Evolutionary conservation across 2,329 filamentous ascomycete species (phyloP), one percentile per base, ranked within the genome.

Genomic region (Fusarium sp.): DNA sequence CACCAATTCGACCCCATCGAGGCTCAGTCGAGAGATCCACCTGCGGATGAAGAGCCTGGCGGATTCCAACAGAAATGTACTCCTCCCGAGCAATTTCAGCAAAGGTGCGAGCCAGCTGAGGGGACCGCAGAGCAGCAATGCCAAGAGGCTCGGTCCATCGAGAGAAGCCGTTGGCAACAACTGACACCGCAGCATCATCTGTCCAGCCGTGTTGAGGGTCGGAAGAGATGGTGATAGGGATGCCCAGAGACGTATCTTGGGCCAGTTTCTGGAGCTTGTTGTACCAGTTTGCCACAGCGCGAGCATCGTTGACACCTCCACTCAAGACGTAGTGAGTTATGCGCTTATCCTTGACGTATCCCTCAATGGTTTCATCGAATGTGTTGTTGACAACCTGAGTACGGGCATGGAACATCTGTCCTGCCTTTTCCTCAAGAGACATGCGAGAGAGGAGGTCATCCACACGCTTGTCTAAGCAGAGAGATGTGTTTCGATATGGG

Each of bases 101-200:
- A 61, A 89, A 89, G 18, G 78, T 80, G 57, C 83, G 77, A 2
- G 87, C 85, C 0, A 88, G 76, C 1, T 83, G 80, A 0, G 85
- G 78, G 18, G 85, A 83, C 4, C 87, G 81, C 0, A 89, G 73
- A 0, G 88, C 88, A 8, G 86, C 87, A 10, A 89, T 78, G 0
- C 88, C 88, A 9, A 88, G 75, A 0, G 84, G 84, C 66, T 88
- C 86, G 0, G 88, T 88, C 87, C 88, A 89, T 64, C 87, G 84
- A 0, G 85, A 87, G 70, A 89, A 85, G 0, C 84, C 4, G 84
- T 86, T 3, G 83, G 72, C 72, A 0, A 74, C 71, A 13, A 74
- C 67, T 0, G 27, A 41, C 0, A 74, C 68, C 0, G 68, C 86
- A 2, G 84, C 70, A 37, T 85, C 81, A 1, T 74, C 68, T 0